Conservation (phyloP, 257 asterid species). For the Verbascum thapsus region DNA sequence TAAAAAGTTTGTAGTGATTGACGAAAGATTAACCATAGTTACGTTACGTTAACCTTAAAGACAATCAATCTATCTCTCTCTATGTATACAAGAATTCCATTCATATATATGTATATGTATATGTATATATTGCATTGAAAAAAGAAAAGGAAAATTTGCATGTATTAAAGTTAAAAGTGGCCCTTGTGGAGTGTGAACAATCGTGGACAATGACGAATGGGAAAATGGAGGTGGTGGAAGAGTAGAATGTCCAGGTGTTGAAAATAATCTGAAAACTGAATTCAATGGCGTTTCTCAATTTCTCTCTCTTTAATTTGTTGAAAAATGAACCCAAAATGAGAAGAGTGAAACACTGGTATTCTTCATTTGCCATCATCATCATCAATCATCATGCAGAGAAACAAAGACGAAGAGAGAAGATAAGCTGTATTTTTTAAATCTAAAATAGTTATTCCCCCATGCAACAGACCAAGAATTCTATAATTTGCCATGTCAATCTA, state of each 20-base stretch:
- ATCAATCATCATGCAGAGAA: too few relatives aligned
- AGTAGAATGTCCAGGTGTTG: slow-evolving; percentile 59
- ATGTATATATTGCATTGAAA: too few relatives aligned
- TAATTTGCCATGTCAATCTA: too few relatives aligned
- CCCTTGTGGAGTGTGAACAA: not conserved
- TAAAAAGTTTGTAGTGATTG: too few relatives aligned
- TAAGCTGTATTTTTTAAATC: slow-evolving; percentile 12
- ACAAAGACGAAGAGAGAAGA: not conserved
- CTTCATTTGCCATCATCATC: not conserved
- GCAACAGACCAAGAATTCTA: too few relatives aligned
- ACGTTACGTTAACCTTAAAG: too few relatives aligned
- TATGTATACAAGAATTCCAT: too few relatives aligned
- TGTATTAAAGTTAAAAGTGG: too few relatives aligned
- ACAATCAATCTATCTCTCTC: too few relatives aligned
- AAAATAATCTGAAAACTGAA: slow-evolving; percentile 53
- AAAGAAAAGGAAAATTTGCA: not conserved
- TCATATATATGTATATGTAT: too few relatives aligned
- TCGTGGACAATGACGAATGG: slow-evolving; percentile 41
- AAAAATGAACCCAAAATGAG: not conserved
- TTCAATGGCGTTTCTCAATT: slow-evolving; percentile 55
- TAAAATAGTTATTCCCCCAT: slow-evolving; percentile 36
- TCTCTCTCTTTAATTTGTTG: not conserved
- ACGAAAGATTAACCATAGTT: too few relatives aligned
- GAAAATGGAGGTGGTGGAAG: slow-evolving; percentile 43
- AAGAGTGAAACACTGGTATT: too few relatives aligned